These are phyloP conservation scores for Bombardia bombarda DNA, from an alignment of 495 filamentous ascomycete genomes.

Conservation along the genomic window DNA sequence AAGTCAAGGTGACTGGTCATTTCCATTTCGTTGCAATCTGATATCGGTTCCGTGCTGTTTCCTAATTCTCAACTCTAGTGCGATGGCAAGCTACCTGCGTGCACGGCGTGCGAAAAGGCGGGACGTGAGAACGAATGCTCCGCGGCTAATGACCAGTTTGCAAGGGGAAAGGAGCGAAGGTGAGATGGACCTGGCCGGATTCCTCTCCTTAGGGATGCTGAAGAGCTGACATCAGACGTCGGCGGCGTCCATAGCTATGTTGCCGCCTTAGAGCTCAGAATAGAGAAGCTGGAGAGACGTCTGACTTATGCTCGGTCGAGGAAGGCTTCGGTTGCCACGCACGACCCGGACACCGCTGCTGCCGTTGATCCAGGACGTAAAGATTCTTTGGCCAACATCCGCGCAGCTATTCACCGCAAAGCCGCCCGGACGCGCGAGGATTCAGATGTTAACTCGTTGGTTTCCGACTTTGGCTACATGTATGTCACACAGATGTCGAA, in stretches of 20 bases:
- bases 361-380: slow-evolving; percentile 41
- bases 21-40: background rate
- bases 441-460: slow-evolving; percentile 69
- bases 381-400: slow-evolving; percentile 50
- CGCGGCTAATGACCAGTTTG: slow-evolving; percentile 90
- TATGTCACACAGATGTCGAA: slow-evolving; percentile 24
- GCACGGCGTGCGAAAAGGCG: slow-evolving; percentile 83
- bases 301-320: slow-evolving; percentile 52
- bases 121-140: slow-evolving; percentile 76
- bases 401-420: slow-evolving; percentile 52
- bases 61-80: slow-evolving; percentile 43
- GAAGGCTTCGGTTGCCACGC: slow-evolving; percentile 45
- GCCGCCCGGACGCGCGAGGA: slow-evolving; percentile 53
- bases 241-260: slow-evolving; percentile 57
- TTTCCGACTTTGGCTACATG: slow-evolving; percentile 77
- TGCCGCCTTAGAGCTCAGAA: slow-evolving; percentile 77
- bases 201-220: background rate
- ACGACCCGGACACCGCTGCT: slow-evolving; percentile 35
- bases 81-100: slow-evolving; percentile 89
- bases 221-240: background rate
- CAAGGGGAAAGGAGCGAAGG: slow-evolving; percentile 85
- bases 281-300: slow-evolving; percentile 75
- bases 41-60: background rate
- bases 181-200: slow-evolving; percentile 8
- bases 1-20: slow-evolving; percentile 56